Evolutionary conservation across 73 alveolate species (phyloP), one percentile per base, ranked within the genome.

Genomic region (Loxodes magnus): DNA sequence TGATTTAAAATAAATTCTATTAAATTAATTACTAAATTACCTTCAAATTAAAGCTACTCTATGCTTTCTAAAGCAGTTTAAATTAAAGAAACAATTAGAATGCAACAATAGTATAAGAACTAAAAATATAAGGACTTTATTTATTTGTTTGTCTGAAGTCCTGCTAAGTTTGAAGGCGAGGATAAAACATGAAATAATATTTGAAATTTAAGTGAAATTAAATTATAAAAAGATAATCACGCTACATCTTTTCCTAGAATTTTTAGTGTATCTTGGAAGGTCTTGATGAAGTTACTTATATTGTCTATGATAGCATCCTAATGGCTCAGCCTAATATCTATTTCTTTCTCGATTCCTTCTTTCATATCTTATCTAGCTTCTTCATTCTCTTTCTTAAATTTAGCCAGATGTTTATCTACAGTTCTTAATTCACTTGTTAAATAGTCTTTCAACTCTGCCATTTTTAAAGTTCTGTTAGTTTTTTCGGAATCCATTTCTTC

Each of bases 201-300:
- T n/a, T n/a, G n/a, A n/a, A n/a, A n/a, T n/a, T n/a, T n/a, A n/a
- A n/a, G n/a, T n/a, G n/a, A n/a, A n/a, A n/a, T n/a, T n/a, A n/a
- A n/a, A n/a, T n/a, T n/a, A n/a, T n/a, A n/a, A n/a, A n/a, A n/a
- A n/a, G n/a, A n/a, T n/a, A n/a, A n/a, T n/a, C n/a, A n/a, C n/a
- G n/a, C n/a, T n/a, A 79, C 96, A 67, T 84, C 96, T 56, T 84
- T 84, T 39, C 96, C 96, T 65, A 84, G 64, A 25, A 84, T 74
- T 44, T 84, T 79, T 78, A 91, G 79, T n/a, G 98, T 91, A 52
- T 91, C 98, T 67, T 91, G 95, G 82, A 91, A 83, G 7, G 96
- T 88, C 70, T 87, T 91, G 48, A 91, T 78, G 42, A 82, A 79
- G 66, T 86, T 83, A 35, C 94, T 73, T 64, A 91, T 49, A 71